A percentile compares a stretch with the other conserved stretches of the same genome.
Evolutionary conservation across 805 yeast species (phyloP).

Genomic region (Suhomyces pyralidae): DNA sequence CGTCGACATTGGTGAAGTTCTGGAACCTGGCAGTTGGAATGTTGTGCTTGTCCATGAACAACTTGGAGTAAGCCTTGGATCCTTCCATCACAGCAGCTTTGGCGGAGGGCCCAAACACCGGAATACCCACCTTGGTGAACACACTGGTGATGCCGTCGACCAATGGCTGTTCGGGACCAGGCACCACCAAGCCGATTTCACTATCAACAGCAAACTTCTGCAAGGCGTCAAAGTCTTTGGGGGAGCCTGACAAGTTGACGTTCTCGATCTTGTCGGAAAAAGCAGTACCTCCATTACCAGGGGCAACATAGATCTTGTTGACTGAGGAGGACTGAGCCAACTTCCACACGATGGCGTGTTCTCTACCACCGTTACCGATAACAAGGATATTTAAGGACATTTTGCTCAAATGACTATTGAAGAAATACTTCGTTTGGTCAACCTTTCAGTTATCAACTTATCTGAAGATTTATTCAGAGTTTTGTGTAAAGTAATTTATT

Average conservation of each 20-base stretch:
- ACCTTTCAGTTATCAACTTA: too few relatives aligned
- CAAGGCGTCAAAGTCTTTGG: constrained; percentile 65
- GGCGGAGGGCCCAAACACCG: constrained; percentile 94
- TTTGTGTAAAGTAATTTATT: too few relatives aligned
- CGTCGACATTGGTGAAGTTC: constrained; percentile 73
- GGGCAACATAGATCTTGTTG: constrained; percentile 78
- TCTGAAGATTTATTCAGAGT: too few relatives aligned
- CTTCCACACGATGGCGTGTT: constrained; percentile 94
- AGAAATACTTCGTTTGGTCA: too few relatives aligned
- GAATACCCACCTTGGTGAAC: constrained; percentile 81
- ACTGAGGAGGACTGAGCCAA: constrained; percentile 76
- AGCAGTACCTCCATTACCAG: constrained; percentile 94
- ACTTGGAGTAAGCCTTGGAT: constrained; percentile 90
- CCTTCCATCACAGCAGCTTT: constrained; percentile 95
- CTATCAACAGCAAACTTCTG: constrained; percentile 72
- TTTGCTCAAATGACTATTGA: not conserved
- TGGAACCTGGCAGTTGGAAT: constrained; percentile 93
- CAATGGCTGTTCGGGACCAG: constrained; percentile 99
- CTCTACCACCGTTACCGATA: constrained; percentile 98
- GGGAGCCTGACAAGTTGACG: constrained; percentile 60
- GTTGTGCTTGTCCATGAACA: constrained; percentile 85
- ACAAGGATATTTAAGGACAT: constrained; percentile 60
- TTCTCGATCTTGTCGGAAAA: constrained; percentile 56
- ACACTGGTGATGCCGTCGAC: constrained; percentile 84
- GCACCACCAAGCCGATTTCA: constrained; percentile 71